Percentiles rank a stretch among this genome's conserved stretches.
phyloP scores from a whole-genome alignment of 2,329 filamentous ascomycete genomes.

The Biscogniauxia marginata region DNA sequence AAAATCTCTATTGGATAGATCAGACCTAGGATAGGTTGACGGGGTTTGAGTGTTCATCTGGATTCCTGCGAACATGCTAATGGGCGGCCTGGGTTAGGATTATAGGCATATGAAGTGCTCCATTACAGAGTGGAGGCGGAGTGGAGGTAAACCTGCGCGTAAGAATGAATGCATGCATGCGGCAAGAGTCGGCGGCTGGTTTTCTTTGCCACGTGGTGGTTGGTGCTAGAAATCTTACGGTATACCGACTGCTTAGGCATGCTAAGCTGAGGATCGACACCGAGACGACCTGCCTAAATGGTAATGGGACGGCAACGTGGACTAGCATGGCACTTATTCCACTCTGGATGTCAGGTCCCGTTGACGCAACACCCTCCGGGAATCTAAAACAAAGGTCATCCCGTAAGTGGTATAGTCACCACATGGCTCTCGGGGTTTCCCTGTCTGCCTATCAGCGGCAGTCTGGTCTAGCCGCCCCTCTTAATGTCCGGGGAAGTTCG shows the following conservation, averaged over 20 bases:
- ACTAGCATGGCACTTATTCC: too few relatives aligned
- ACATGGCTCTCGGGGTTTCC: background rate
- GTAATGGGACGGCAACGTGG: too few relatives aligned
- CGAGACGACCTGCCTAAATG: background rate
- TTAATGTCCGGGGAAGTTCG: background rate
- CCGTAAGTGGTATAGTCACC: background rate
- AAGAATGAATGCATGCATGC: background rate
- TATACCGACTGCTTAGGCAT: background rate
- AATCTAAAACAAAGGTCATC: background rate
- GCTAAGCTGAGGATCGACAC: background rate
- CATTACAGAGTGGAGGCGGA: background rate
- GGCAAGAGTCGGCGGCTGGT: background rate
- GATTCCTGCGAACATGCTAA: background rate
- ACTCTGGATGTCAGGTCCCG: background rate
- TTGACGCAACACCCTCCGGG: background rate
- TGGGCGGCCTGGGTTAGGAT: background rate
- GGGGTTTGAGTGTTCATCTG: background rate
- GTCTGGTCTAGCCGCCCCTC: background rate
- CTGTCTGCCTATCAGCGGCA: background rate
- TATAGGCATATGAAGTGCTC: background rate
- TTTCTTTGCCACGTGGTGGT: background rate
- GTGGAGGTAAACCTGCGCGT: background rate
- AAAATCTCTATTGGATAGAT: background rate
- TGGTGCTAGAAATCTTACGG: background rate
- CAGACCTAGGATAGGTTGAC: background rate